Evolutionary conservation across 208 protist species (phyloP).

Genomic region (Trypanosoma melophagium): DNA sequence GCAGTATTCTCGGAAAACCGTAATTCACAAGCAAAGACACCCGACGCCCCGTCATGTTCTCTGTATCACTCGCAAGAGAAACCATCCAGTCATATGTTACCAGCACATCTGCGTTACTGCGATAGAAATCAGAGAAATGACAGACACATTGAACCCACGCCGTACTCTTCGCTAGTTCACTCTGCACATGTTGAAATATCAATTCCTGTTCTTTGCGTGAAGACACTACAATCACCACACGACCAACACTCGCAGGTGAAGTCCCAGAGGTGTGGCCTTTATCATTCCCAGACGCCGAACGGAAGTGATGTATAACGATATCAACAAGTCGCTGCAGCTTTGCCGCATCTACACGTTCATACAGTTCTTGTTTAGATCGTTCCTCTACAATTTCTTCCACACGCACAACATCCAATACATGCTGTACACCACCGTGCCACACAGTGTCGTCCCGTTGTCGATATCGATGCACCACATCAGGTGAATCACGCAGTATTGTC

Average conservation of each 20-base stretch:
- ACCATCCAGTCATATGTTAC: constrained; percentile 59
- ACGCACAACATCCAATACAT: constrained; percentile 21
- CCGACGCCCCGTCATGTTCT: constrained; percentile 27
- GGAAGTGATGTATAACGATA: constrained; percentile 20
- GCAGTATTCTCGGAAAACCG: constrained; percentile 44
- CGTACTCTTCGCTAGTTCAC: constrained; percentile 13
- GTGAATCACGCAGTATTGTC: constrained; percentile 41
- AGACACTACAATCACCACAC: constrained; percentile 50
- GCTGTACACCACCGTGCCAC: constrained; percentile 20
- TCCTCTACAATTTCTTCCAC: constrained; percentile 33
- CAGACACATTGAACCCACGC: constrained; percentile 37
- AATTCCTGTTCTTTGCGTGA: constrained; percentile 61
- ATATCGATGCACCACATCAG: constrained; percentile 23
- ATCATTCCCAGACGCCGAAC: constrained; percentile 3
- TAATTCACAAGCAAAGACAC: constrained; percentile 55
- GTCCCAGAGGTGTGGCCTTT: constrained; percentile 3
- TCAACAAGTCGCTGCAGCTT: constrained; percentile 15
- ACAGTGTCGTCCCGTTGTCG: constrained; percentile 35
- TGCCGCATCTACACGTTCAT: constrained; percentile 31
- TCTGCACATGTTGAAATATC: constrained; percentile 37
- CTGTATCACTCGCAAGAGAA: constrained; percentile 2
- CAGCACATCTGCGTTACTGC: constrained; percentile 44
- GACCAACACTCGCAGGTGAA: constrained; percentile 8
- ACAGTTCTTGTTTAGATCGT: constrained; percentile 30
- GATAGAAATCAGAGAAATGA: constrained; percentile 33